Conservation (phyloP, 1,284 basidiomycete species). For the Amylostereum chailletii region DNA sequence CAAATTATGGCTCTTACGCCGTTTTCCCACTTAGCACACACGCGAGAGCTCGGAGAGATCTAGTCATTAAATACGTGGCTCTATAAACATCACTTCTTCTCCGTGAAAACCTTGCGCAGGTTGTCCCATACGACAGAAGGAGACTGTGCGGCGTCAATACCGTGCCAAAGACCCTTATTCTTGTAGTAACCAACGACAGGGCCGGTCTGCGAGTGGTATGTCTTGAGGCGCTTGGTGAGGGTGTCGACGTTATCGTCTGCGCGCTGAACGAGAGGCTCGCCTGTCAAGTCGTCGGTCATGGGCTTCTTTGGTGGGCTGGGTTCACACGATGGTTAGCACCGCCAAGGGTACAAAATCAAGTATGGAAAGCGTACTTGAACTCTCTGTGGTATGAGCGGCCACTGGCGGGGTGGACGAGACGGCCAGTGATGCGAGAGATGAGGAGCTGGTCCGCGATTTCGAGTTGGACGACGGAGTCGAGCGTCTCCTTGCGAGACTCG, state of each 20-base stretch:
- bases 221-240: constrained; percentile 77
- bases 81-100: constrained; percentile 12
- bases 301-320: constrained; percentile 90
- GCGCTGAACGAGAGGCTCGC: constrained; percentile 90
- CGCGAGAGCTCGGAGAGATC: neutral
- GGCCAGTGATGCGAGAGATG: constrained; percentile 95
- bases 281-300: constrained; percentile 90
- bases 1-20: too few species aligned
- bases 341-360: neutral
- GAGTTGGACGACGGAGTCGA: constrained; percentile 90
- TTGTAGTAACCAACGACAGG: constrained; percentile 98
- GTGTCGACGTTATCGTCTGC: constrained; percentile 94
- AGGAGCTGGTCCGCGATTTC: constrained; percentile 91
- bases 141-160: constrained; percentile 89
- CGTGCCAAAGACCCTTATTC: constrained; percentile 79
- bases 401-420: constrained; percentile 84
- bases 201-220: constrained; percentile 90
- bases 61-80: neutral
- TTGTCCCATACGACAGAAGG: constrained; percentile 89
- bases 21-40: neutral
- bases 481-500: constrained; percentile 68
- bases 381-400: constrained; percentile 94
- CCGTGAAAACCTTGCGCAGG: constrained; percentile 53
- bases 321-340: too few species aligned
- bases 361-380: constrained; percentile 66